Evolutionary conservation across 1,284 basidiomycete genomes (phyloP).

Genomic region (Microbotryum lychnidis-dioicae): DNA sequence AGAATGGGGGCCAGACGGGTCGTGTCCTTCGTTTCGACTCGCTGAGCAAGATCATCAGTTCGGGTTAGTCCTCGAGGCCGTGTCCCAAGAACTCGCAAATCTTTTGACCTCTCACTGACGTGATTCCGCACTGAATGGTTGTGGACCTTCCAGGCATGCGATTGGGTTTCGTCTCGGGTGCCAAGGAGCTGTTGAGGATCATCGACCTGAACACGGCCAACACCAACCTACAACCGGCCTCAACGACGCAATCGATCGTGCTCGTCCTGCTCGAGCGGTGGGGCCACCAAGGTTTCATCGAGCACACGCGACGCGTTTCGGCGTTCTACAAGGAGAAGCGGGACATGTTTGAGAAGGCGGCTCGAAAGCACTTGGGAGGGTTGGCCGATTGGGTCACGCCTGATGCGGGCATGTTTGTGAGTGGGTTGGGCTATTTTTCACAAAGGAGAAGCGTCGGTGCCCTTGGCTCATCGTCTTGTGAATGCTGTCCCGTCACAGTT

Average conservation of each 20-base stretch:
- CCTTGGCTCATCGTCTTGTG: neutral
- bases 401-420: slow-evolving; percentile 59
- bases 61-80: slow-evolving; percentile 46
- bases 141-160: slow-evolving; percentile 37
- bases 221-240: slow-evolving; percentile 65
- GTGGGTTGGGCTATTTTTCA: slow-evolving; percentile 8
- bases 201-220: slow-evolving; percentile 62
- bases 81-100: neutral
- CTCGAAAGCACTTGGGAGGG: slow-evolving; percentile 62
- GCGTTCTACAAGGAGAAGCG: slow-evolving; percentile 70
- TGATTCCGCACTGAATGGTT: no score
- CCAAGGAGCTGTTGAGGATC: slow-evolving; percentile 59
- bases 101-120: neutral
- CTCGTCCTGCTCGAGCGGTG: slow-evolving; percentile 64
- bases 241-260: slow-evolving; percentile 68
- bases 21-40: slow-evolving; percentile 81
- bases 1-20: slow-evolving; percentile 42
- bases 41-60: slow-evolving; percentile 77
- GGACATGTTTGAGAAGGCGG: slow-evolving; percentile 68
- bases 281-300: slow-evolving; percentile 57
- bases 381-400: slow-evolving; percentile 76
- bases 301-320: slow-evolving; percentile 61
- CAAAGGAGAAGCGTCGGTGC: slow-evolving; percentile 13
- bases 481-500: slow-evolving; percentile 9
- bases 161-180: slow-evolving; percentile 74